A percentile compares a stretch with the other conserved stretches of the same genome.
Conservation (phyloP, 2,329 filamentous ascomycete genomes). For the Calonectria ilicicola region DNA sequence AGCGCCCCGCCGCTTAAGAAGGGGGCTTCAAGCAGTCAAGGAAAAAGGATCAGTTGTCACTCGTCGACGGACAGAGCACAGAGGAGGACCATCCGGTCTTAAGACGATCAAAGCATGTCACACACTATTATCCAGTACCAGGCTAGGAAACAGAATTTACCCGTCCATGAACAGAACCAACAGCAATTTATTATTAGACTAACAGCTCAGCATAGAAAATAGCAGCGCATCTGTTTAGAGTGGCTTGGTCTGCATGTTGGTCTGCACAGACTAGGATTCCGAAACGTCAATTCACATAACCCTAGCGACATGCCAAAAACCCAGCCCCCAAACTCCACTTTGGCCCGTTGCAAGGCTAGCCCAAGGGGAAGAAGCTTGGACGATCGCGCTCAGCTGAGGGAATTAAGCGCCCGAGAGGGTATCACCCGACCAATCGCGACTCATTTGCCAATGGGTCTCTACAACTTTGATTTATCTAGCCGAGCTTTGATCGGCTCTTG, state of each 20-base stretch:
- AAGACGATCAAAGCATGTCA: neutral
- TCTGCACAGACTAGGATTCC: slow-evolving; percentile 12
- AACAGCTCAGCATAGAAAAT: slow-evolving; percentile 21
- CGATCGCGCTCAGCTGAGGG: neutral
- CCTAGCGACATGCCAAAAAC: neutral
- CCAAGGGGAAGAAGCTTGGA: neutral
- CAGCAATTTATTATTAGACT: slow-evolving; percentile 12
- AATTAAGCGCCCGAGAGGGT: neutral
- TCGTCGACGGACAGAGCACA: too few species aligned
- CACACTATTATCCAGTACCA: neutral
- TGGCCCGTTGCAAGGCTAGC: neutral
- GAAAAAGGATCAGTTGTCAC: neutral
- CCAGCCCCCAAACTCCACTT: neutral
- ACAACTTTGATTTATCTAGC: neutral
- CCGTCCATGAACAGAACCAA: slow-evolving; percentile 1
- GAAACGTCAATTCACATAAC: slow-evolving; percentile 29
- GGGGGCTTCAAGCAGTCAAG: neutral
- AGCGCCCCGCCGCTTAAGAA: neutral
- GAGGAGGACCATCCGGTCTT: neutral
- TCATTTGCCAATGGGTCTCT: neutral
- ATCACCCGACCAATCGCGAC: neutral
- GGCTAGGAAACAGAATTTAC: neutral
- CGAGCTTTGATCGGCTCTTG: neutral
- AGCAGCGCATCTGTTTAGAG: slow-evolving; percentile 28
- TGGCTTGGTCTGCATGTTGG: slow-evolving; percentile 34